phyloP scores from a whole-genome alignment of 2,329 filamentous ascomycete species.

The Ophiocordyceps camponoti-rufipedis region DNA sequence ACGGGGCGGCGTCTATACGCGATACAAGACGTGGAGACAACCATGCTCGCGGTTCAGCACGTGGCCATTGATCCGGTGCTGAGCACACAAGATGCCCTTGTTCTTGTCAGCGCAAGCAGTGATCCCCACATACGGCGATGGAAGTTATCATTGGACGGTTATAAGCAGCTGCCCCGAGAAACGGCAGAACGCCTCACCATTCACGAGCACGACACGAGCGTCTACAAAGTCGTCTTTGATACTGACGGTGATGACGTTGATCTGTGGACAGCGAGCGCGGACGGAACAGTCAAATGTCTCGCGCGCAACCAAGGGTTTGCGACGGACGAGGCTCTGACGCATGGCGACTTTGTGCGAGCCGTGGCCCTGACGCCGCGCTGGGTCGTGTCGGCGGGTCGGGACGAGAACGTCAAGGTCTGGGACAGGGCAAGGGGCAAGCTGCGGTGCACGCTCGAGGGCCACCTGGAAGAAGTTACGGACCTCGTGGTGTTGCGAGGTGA shows the following conservation, averaged over 20 bases:
- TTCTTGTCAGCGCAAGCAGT: constrained; percentile 64
- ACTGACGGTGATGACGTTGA: constrained; percentile 42
- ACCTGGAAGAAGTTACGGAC: constrained; percentile 86
- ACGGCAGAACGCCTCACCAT: constrained; percentile 34
- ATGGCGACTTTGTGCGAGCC: constrained; percentile 82
- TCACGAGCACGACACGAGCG: constrained; percentile 72
- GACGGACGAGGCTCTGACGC: constrained; percentile 51
- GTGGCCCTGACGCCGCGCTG: constrained; percentile 59
- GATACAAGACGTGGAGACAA: constrained; percentile 53
- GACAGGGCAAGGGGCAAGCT: constrained; percentile 55
- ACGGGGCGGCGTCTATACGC: constrained; percentile 53
- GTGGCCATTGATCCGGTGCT: constrained; percentile 56
- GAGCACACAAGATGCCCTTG: constrained; percentile 27
- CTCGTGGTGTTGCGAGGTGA: constrained; percentile 40
- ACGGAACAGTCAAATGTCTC: constrained; percentile 73
- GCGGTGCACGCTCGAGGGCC: constrained; percentile 58
- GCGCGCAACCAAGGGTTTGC: constrained; percentile 50
- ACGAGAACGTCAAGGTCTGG: constrained; percentile 88
- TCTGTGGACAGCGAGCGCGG: constrained; percentile 83
- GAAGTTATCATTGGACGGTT: constrained; percentile 36
- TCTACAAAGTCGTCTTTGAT: constrained; percentile 68
- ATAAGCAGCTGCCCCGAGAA: constrained; percentile 32
- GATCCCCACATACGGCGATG: constrained; percentile 66
- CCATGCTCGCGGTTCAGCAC: constrained; percentile 63
- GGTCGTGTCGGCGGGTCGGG: constrained; percentile 74